phyloP scores from a whole-genome alignment of 306 rosid genomes.

The Ormosia semicastrata region DNA sequence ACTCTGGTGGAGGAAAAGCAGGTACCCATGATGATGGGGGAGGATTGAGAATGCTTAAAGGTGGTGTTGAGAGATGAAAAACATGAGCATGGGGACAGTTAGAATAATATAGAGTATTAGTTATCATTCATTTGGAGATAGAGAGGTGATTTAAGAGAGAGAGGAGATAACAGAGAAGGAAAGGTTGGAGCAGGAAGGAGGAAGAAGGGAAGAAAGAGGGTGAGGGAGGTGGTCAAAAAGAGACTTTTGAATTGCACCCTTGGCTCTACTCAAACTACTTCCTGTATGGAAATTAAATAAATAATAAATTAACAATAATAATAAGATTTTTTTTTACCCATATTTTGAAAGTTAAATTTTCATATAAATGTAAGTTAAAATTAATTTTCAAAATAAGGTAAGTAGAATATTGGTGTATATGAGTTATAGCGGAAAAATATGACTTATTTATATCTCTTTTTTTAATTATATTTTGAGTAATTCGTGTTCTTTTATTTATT shows the following conservation, averaged over 20 bases:
- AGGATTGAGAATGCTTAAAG: slow-evolving; percentile 10
- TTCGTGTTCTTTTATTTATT: no score
- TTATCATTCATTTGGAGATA: background rate
- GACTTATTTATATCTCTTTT: no score
- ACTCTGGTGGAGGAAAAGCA: slow-evolving; percentile 61
- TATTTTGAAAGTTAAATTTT: no score
- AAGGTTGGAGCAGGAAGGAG: slow-evolving; percentile 59
- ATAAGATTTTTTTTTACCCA: no score
- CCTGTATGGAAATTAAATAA: background rate
- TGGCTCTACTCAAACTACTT: no score
- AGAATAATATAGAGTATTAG: slow-evolving; percentile 14
- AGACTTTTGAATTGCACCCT: slow-evolving; percentile 29
- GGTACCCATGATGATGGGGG: slow-evolving; percentile 51
- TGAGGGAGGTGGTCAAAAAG: slow-evolving; percentile 67
- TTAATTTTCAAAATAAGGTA: no score
- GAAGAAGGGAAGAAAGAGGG: slow-evolving; percentile 82
- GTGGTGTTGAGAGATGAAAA: slow-evolving; percentile 28
- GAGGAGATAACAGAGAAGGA: slow-evolving; percentile 26
- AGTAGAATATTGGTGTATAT: no score
- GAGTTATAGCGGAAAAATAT: no score
- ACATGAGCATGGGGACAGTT: slow-evolving; percentile 18
- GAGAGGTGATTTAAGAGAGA: background rate
- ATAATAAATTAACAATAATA: no score
- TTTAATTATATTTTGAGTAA: no score
- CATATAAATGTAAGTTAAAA: no score